Base-by-base conservation (phyloP, 208 protist species). In the Acanthamoeba castellanii region DNA sequence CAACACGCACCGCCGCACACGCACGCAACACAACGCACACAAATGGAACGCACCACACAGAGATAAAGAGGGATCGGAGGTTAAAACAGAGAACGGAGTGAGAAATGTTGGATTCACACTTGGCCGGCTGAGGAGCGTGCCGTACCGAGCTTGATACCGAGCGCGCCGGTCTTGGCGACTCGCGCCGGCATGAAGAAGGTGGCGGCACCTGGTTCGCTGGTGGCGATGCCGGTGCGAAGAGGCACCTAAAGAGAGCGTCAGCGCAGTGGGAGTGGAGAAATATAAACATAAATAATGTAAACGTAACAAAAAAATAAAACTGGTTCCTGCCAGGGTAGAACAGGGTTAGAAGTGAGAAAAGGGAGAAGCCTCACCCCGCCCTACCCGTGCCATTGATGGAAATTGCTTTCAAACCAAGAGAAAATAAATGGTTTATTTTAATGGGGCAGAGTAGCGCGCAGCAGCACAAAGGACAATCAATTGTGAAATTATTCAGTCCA, bases 121-220 rank as follows among this genome's bases (percentile, higher is more conserved):
- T 55, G 50, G 14, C 50, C 50, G 13, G 13, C 50, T 55, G 50
- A 20, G 50, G 50, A 9, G 50, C 37, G 30, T 42, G 30, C 37
- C 1, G 27, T 64, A 91, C 84, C 84, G 32, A 91, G 7, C 59
- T 91, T 91, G 20, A 91, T 64, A 52, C 84, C 84, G 34, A 91
- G 59, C 2, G 57, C 84, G 37, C 57, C 84, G 34, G 55, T 91
- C 59, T 91, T 91, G 84, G n/a, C 32, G n/a, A 91, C 11, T 3
- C 30, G 84, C 8, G 84, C 84, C 6, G 84, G 84, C 84, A 91
- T 91, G 84, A 91, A 91, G 57, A 91, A 32, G 57, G 30, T 72
- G 34, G 42, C 20, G 7, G 18, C 84, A 18, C 59, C 59, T 25
- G 14, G 22, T 70, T 91, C 55, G 57, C 25, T 42, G 20, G 13